Base-by-base conservation (phyloP, 2,329 filamentous ascomycete species). In the Aciculosporium take region DNA sequence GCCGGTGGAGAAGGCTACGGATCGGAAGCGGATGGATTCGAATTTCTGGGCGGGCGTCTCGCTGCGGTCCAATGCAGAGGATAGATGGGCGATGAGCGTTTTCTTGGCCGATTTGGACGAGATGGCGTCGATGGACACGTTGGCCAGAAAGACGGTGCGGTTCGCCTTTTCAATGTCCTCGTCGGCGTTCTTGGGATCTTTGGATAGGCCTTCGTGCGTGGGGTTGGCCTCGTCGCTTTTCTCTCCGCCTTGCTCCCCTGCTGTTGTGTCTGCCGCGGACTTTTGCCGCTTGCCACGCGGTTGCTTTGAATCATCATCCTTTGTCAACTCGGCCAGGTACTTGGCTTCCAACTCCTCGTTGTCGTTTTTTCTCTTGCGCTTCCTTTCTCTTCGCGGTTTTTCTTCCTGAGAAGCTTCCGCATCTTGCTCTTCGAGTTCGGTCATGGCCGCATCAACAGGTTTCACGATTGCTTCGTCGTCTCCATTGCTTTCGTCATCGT, bases 21-120 rank as follows among this genome's bases (percentile, higher is more conserved):
- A 96, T 44, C 91, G 84, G 69, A 96, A 98, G 18, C 91, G 85
- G 46, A 98, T 71, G 2, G 88, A 94, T 58, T 94, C 84, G 34
- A 98, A 69, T 53, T 84, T 88, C 61, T 84, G 81, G 1, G 71
- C 65, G 1, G 68, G 47, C 65, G 66, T 51, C 58, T 69, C 51
- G 59, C 68, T 58, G 30, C 61, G 59, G 42, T 70, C 65, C 38
- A 93, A 68, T 53, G 86, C 81, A 1, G 85, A 86, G n/a, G 74
- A 70, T 35, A 95, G 74, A 58, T 95, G 85, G 32, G 72, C 67
- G 49, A 85, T 66, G 24, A 95, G 72, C 3, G 72, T 72, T 66
- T 86, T 93, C 64, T 85, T 87, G 27, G 79, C 81, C 2, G 78
- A 63, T 56, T 93, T 93, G 23, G 83, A 87, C 37, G 78, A 83